phyloP scores from a whole-genome alignment of 495 filamentous ascomycete species.

The Neurospora pannonica region DNA sequence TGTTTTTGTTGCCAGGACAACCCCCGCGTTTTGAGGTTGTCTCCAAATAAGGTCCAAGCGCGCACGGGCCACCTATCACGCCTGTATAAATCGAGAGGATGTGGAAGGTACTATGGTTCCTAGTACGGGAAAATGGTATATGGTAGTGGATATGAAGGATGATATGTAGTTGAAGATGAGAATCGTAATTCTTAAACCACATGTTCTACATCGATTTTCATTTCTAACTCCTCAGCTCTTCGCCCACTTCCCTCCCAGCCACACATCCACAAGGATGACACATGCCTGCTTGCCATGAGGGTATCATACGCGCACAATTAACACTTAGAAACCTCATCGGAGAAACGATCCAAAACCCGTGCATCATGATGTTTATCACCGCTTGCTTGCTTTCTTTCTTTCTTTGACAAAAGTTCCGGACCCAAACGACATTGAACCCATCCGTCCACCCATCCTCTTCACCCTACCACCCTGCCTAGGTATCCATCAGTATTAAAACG shows the following conservation, averaged over 20 bases:
- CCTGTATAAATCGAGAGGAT: background rate
- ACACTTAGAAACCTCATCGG: background rate
- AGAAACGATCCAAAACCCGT: background rate
- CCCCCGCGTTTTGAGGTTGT: background rate
- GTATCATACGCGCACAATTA: background rate
- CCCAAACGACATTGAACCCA: background rate
- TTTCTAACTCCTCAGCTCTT: background rate
- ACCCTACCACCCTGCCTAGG: background rate
- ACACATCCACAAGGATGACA: background rate
- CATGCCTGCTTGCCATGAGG: background rate
- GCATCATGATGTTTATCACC: background rate
- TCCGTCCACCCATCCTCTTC: background rate
- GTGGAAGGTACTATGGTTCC: background rate
- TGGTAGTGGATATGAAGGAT: background rate
- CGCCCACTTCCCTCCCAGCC: background rate
- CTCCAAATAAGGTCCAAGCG: background rate
- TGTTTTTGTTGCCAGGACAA: slow-evolving; percentile 9
- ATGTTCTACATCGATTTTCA: background rate
- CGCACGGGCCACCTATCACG: background rate
- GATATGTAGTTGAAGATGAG: background rate
- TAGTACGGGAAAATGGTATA: background rate
- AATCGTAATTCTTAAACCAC: background rate
- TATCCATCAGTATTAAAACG: background rate
- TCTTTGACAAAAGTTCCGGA: background rate
- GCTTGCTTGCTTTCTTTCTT: background rate